Evolutionary conservation across 441 rosid species (phyloP).

Genomic region (Arabidopsis lyrata): DNA sequence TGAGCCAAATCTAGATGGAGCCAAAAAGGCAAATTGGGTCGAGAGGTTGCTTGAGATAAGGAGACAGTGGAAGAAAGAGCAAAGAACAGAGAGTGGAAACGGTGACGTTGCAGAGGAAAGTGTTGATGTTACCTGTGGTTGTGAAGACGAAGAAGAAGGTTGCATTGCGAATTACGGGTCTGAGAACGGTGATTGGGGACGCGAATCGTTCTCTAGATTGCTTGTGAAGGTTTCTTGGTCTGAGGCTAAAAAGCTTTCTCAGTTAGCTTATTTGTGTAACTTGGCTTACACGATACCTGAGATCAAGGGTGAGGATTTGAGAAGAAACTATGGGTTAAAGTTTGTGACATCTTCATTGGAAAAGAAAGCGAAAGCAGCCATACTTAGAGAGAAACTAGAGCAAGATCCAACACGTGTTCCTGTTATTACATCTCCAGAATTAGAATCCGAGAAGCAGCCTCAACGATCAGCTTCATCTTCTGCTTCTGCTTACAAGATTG

Average conservation of each 20-base stretch:
- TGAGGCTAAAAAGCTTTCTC: conserved; percentile 72
- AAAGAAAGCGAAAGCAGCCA: conserved; percentile 73
- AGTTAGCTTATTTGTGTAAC: conserved; percentile 84
- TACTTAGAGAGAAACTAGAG: conserved; percentile 62
- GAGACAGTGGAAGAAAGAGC: conserved; percentile 58
- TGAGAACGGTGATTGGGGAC: conserved; percentile 35
- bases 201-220: conserved; percentile 59
- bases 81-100: conserved; percentile 38
- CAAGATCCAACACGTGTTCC: conserved; percentile 55
- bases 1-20: conserved; percentile 44
- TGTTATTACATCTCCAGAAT: conserved; percentile 17
- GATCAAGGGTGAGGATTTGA: conserved; percentile 62
- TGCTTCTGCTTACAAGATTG: conserved; percentile 72
- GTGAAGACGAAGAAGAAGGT: conserved; percentile 50
- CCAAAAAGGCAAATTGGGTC: conserved; percentile 75
- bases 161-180: conserved; percentile 65
- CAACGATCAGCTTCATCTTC: conserved; percentile 49
- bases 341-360: conserved; percentile 83
- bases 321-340: conserved; percentile 58
- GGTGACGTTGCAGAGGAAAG: conserved; percentile 40
- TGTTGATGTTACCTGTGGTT: conserved; percentile 42
- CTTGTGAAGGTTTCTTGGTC: conserved; percentile 63
- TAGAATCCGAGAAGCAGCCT: conserved; percentile 44
- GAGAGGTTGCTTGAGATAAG: conserved; percentile 71
- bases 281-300: conserved; percentile 81